Conservation (phyloP, 164 flowering plant genomes). For the Cinnamomum chago region DNA sequence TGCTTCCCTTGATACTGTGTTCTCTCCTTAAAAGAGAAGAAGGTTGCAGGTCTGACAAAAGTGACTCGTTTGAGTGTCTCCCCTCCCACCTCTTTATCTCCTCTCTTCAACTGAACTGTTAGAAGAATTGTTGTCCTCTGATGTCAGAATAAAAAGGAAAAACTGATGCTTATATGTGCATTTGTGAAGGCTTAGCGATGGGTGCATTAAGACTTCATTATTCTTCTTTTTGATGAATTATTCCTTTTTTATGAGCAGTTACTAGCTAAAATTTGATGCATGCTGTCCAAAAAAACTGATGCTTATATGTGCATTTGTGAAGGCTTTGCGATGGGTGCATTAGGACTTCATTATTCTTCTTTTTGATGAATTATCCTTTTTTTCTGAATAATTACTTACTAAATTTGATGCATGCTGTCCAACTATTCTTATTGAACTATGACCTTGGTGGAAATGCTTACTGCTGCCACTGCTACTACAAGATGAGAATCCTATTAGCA, state of each 20-base stretch:
- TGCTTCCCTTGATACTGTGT: too few species aligned
- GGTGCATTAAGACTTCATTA: neutral
- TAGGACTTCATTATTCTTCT: neutral
- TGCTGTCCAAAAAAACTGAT: neutral
- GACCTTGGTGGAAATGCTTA: neutral
- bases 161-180: too few species aligned
- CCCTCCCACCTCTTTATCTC: too few species aligned
- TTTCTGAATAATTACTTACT: neutral
- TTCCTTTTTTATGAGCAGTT: neutral
- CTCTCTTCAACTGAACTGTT: too few species aligned
- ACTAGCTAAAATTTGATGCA: neutral
- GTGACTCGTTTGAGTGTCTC: too few species aligned
- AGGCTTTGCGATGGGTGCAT: neutral
- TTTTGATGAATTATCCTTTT: neutral
- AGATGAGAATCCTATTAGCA: too few species aligned
- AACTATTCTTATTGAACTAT: neutral
- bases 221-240: neutral
- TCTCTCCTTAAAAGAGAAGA: too few species aligned
- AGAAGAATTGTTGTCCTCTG: too few species aligned
- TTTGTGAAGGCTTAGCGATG: neutral
- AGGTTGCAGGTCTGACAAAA: too few species aligned
- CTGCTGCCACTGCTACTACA: too few species aligned
- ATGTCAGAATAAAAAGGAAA: too few species aligned
- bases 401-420: neutral
- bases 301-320: too few species aligned